Evolutionary conservation across 345 rosid genomes (phyloP), one percentile per base, ranked within the genome.

Genomic region (Trapa incisa): DNA sequence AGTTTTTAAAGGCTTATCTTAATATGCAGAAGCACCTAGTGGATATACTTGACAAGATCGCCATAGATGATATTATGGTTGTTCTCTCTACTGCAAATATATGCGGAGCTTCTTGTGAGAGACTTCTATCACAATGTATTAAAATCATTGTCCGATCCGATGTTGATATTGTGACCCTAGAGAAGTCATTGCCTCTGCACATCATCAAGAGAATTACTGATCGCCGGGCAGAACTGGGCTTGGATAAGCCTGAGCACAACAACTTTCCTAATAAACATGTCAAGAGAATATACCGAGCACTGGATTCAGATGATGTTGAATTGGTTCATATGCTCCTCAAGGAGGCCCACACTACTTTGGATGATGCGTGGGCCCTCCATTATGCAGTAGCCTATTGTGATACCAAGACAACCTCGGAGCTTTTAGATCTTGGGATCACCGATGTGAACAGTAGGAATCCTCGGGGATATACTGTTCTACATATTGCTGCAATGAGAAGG

Each of bases 261-360:
- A 52, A 43, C 57, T 66, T 78, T 47, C 85, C 85, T 0, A 81
- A 85, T 15, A 89, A 85, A 72, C 89, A 86, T 54, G 81, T 81
- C 13, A 79, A 67, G 74, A 80, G 95, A 73, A 84, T 89, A 61
- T 81, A 81, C 70, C 77, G 91, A 63, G 98, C 96, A 2, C 75
- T 92, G 1, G 96, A 92, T 66, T 92, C 96, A 0, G 96, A 92
- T 48, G 98, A 92, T 61, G 89, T 92, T 7, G 95, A 92, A 65
- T 76, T 92, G 68, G 91, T 92, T 64, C 77, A 91, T 65, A 81
- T 86, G 96, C 85, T 92, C 39, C 74, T 89, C 64, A 77, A 75
- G 64, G 98, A 92, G 65, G 89, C 80, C n/a, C 83, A 84, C 58
- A 81, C 87, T 47, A 85, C 72, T 75, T 77, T 92, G 38, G 98